These are phyloP conservation scores for Beauveria asiatica DNA, from an alignment of 2,329 filamentous ascomycete species.

Conservation along the genomic window DNA sequence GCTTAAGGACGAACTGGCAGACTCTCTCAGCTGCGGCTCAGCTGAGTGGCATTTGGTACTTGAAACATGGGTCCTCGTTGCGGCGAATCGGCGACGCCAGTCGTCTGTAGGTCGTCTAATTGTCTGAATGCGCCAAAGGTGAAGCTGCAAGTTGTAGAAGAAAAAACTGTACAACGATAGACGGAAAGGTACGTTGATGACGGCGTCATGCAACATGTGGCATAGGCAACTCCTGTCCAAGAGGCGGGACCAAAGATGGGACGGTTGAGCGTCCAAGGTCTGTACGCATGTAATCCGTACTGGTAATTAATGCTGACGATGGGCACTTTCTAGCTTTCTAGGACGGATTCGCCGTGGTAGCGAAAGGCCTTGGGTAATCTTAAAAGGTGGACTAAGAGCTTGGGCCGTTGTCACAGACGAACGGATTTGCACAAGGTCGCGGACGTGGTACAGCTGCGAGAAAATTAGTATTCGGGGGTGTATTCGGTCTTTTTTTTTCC, in stretches of 20 bases:
- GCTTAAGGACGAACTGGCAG: neutral
- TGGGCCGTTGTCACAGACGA: neutral
- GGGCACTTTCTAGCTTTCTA: neutral
- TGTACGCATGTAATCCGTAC: neutral
- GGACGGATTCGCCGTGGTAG: neutral
- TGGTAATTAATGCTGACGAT: conserved; percentile 2
- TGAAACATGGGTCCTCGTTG: neutral
- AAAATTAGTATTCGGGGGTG: neutral
- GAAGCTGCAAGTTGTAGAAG: neutral
- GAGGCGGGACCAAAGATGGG: neutral
- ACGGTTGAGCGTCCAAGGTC: neutral
- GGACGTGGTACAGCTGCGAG: neutral
- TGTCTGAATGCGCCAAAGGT: neutral
- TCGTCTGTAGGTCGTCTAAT: neutral
- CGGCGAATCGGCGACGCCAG: neutral
- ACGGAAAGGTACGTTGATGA: neutral
- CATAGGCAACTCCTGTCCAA: neutral
- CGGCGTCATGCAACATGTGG: neutral
- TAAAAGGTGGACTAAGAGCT: conserved; percentile 11
- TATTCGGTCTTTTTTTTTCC: too few relatives aligned
- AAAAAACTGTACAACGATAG: too few relatives aligned
- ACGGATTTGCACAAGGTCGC: neutral
- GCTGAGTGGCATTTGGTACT: neutral
- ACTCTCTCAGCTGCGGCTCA: conserved; percentile 8
- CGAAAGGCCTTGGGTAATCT: conserved; percentile 2